Evolutionary conservation across 805 yeast genomes (phyloP).

Genomic region (Jamesozyma jinghongensis): DNA sequence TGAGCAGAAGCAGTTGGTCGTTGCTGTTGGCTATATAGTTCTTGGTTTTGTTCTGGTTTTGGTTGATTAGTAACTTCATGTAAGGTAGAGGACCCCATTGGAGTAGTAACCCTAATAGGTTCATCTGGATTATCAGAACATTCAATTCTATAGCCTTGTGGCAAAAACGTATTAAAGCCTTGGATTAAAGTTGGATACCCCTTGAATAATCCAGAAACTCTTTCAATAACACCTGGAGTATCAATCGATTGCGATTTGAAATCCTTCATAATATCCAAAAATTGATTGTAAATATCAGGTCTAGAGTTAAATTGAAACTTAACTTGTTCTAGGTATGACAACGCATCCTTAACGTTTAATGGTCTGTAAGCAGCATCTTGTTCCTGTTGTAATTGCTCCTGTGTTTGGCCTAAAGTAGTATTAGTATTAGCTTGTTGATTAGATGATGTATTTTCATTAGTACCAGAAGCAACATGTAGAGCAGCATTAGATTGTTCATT

Average conservation of each 20-base stretch:
- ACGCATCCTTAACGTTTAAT: slow-evolving; percentile 89
- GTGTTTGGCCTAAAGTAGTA: slow-evolving; percentile 1
- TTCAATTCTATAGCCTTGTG: slow-evolving; percentile 91
- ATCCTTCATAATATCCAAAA: slow-evolving; percentile 97
- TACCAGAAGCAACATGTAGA: slow-evolving; percentile 12
- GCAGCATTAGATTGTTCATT: slow-evolving; percentile 6
- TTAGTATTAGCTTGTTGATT: slow-evolving; percentile 2
- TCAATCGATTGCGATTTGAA: slow-evolving; percentile 93
- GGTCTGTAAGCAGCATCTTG: slow-evolving; percentile 49
- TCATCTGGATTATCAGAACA: slow-evolving; percentile 85
- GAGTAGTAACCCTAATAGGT: slow-evolving; percentile 91
- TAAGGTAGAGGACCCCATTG: slow-evolving; percentile 57
- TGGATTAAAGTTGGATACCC: slow-evolving; percentile 93
- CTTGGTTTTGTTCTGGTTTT: not conserved
- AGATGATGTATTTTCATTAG: slow-evolving; percentile 4
- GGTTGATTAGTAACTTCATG: slow-evolving; percentile 1
- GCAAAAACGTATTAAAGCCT: slow-evolving; percentile 95
- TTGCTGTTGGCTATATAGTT: not conserved
- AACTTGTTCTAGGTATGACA: slow-evolving; percentile 91
- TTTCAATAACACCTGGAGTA: slow-evolving; percentile 96
- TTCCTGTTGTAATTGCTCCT: slow-evolving; percentile 9
- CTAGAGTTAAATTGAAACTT: slow-evolving; percentile 84
- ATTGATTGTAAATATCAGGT: slow-evolving; percentile 93
- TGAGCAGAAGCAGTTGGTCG: not conserved
- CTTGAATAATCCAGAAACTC: slow-evolving; percentile 82